phyloP scores from a whole-genome alignment of 2,329 filamentous ascomycete species.

The Sclerotinia subarctica region DNA sequence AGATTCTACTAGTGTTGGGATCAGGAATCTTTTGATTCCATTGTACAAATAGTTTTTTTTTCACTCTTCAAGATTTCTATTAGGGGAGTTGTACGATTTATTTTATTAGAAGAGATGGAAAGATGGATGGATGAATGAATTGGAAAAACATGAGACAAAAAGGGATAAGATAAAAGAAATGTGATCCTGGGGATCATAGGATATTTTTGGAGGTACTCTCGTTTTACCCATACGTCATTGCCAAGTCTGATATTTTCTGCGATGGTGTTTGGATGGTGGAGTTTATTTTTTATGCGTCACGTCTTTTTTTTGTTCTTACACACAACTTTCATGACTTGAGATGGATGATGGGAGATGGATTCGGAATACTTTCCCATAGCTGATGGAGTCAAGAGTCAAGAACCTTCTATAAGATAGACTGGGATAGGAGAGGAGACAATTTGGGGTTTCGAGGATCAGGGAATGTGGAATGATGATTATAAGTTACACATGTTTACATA shows the following conservation, averaged over 20 bases:
- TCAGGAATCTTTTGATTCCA: constrained; percentile 5
- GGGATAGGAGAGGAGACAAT: too few relatives aligned
- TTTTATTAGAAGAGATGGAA: constrained; percentile 12
- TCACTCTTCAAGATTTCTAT: background rate
- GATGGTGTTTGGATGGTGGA: background rate
- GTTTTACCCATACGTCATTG: background rate
- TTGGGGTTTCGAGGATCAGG: background rate
- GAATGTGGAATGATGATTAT: background rate
- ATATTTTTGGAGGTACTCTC: constrained; percentile 11
- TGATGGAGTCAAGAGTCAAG: too few relatives aligned
- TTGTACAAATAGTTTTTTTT: constrained; percentile 12
- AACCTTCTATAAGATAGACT: too few relatives aligned
- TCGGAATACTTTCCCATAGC: background rate
- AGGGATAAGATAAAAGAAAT: background rate
- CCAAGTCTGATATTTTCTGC: background rate
- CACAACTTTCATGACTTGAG: background rate
- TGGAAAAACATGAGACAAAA: constrained; percentile 4
- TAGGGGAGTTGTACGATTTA: constrained; percentile 5
- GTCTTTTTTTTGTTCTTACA: background rate
- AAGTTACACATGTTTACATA: too few relatives aligned
- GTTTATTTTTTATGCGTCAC: background rate
- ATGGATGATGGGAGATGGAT: constrained; percentile 3
- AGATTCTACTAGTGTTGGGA: constrained; percentile 4
- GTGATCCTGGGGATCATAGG: background rate
- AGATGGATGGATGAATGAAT: background rate